Conservation (phyloP, 2,329 filamentous ascomycete genomes). For the Apiospora aurea region DNA sequence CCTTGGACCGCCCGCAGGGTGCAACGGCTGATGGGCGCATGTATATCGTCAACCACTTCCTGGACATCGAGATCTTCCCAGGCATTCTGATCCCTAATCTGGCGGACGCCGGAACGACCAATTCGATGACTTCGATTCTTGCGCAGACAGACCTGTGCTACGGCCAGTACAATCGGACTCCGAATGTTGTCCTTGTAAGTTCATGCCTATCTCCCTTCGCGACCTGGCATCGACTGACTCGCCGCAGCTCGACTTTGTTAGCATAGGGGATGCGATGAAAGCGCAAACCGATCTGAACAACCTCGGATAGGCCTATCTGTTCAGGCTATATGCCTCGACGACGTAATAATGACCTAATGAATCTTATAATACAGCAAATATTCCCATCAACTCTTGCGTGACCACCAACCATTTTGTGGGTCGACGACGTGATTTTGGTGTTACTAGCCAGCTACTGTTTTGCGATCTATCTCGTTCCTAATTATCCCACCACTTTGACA, state of each 20-base stretch:
- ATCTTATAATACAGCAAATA: neutral
- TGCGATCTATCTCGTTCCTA: neutral
- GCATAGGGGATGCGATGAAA: slow-evolving; percentile 19
- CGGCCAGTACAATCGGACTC: slow-evolving; percentile 39
- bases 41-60: slow-evolving; percentile 53
- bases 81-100: slow-evolving; percentile 47
- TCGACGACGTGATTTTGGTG: neutral
- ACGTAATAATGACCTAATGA: neutral
- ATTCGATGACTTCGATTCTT: slow-evolving; percentile 53
- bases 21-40: slow-evolving; percentile 49
- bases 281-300: slow-evolving; percentile 20
- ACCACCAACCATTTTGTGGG: neutral
- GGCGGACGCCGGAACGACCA: slow-evolving; percentile 48
- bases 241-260: slow-evolving; percentile 22
- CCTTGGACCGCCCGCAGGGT: slow-evolving; percentile 65
- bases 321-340: neutral
- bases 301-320: neutral
- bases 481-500: neutral
- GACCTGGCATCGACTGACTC: slow-evolving; percentile 1
- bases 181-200: slow-evolving; percentile 50
- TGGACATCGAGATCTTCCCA: slow-evolving; percentile 41
- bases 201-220: neutral
- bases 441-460: neutral
- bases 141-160: slow-evolving; percentile 49
- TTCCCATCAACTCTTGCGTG: neutral